phyloP scores from a whole-genome alignment of 164 flowering plant genomes.

The Echeveria elegans region DNA sequence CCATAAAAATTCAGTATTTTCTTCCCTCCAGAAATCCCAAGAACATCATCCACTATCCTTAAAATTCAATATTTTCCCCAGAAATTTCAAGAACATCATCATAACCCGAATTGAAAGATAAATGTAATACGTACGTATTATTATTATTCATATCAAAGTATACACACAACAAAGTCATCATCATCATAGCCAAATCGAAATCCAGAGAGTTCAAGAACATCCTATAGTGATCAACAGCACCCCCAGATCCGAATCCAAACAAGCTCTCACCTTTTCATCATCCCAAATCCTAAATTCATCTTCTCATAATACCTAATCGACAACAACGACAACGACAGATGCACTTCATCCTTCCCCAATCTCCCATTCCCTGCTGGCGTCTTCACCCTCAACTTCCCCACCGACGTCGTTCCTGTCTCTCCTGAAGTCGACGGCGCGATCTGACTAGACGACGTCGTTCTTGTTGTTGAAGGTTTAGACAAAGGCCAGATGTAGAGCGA shows the following conservation, averaged over 20 bases:
- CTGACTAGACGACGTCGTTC: conserved; percentile 16
- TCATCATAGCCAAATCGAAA: no score
- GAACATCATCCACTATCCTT: no score
- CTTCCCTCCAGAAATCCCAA: no score
- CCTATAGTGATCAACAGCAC: background rate
- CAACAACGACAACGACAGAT: conserved; percentile 70
- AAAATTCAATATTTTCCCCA: no score
- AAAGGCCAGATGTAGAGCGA: conserved; percentile 59
- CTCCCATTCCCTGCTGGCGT: conserved; percentile 25
- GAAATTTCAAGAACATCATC: no score
- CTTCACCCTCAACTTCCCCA: conserved; percentile 14
- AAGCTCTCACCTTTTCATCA: conserved; percentile 17
- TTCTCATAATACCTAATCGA: conserved; percentile 71
- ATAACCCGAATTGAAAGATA: no score
- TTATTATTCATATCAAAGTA: no score
- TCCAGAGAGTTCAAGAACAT: background rate
- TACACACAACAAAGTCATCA: no score
- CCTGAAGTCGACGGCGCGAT: conserved; percentile 16
- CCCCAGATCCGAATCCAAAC: background rate
- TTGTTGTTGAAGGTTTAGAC: no score
- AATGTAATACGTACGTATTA: no score
- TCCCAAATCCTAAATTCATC: conserved; percentile 47
- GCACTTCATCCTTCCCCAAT: conserved; percentile 88
- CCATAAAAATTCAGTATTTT: no score
- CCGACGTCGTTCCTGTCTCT: conserved; percentile 14